Evolutionary conservation across 257 asterid genomes (phyloP), one percentile per base, ranked within the genome.

Genomic region (Paulownia fortunei): DNA sequence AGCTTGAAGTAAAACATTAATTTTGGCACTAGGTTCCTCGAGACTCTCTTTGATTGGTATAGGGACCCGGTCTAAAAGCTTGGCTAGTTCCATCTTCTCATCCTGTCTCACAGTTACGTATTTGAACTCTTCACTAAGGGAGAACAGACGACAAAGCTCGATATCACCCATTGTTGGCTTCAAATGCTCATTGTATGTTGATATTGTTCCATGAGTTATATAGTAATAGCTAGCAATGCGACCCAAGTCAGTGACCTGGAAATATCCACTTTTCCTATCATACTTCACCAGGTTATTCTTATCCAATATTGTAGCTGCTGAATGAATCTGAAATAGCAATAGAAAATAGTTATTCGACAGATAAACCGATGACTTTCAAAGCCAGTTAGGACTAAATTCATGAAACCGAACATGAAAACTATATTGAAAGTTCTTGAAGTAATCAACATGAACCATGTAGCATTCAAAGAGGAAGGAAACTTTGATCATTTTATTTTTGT

Each of bases 91-190:
- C 87, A 88, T 84, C 82, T 88, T 88, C 79, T 88, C 92, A 76
- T 88, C 92, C 72, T 88, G 92, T 70, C 92, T 86, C 82, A 88
- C 90, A 36, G 86, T 67, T 39, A 88, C 92, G 0, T 84, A 88
- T 67, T 86, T 86, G 78, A 88, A 88, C 86, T 88, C 92, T 79
- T 88, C 92, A 63, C 92, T 88, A 21, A 86, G 88, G 59, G 90
- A 88, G 87, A 88, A 88, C 72, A 88, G 82, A 61, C 90, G 90
- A 64, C 92, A 88, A 71, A 88, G 92, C 83, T 88, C 92, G 2
- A 88, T 88, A 74, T 88, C 92, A 80, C 92, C 92, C 92, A 88
- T 88, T 24, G 92, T 88, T 68, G 90, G 92, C 84, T 86, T 88
- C 85, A 88, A 81, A 69, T 86, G 87, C 82, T 88, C 92, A 61